Conservation (phyloP, 2,329 filamentous ascomycete genomes). For the Tolypocladium inflatum region DNA sequence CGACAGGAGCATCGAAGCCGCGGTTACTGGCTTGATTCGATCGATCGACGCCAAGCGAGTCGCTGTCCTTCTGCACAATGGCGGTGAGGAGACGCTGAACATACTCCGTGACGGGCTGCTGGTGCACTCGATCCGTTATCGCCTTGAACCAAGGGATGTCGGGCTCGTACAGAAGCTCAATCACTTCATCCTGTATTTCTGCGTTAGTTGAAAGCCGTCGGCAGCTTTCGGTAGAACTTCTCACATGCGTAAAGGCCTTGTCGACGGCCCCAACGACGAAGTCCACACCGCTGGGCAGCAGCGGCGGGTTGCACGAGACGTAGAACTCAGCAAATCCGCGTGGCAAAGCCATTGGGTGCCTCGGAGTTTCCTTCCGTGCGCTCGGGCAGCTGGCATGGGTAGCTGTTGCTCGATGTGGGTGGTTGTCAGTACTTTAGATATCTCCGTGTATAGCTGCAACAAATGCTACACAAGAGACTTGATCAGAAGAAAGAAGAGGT, state of each 20-base stretch:
- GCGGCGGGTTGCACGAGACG: slow-evolving; percentile 22
- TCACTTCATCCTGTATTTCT: slow-evolving; percentile 6
- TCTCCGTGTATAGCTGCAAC: neutral
- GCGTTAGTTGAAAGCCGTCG: neutral
- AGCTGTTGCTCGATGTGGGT: too few relatives aligned
- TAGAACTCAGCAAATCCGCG: slow-evolving; percentile 19
- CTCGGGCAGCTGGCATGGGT: neutral
- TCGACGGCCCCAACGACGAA: slow-evolving; percentile 10
- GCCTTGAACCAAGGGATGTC: slow-evolving; percentile 25
- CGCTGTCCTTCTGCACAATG: slow-evolving; percentile 11
- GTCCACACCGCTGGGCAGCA: slow-evolving; percentile 19
- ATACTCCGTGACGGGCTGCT: slow-evolving; percentile 6
- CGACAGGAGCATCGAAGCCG: slow-evolving; percentile 3
- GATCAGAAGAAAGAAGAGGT: neutral
- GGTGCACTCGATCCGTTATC: slow-evolving; percentile 7
- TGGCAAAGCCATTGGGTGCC: neutral
- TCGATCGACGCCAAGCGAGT: slow-evolving; percentile 2
- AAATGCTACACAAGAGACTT: neutral
- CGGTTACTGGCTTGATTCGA: neutral
- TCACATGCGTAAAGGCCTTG: neutral
- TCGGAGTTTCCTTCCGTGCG: neutral
- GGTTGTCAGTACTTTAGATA: neutral
- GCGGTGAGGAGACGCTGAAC: slow-evolving; percentile 12
- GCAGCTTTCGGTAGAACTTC: neutral
- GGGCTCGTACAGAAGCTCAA: slow-evolving; percentile 27